Conservation (phyloP, 306 rosid species). For the Vigna radiata region DNA sequence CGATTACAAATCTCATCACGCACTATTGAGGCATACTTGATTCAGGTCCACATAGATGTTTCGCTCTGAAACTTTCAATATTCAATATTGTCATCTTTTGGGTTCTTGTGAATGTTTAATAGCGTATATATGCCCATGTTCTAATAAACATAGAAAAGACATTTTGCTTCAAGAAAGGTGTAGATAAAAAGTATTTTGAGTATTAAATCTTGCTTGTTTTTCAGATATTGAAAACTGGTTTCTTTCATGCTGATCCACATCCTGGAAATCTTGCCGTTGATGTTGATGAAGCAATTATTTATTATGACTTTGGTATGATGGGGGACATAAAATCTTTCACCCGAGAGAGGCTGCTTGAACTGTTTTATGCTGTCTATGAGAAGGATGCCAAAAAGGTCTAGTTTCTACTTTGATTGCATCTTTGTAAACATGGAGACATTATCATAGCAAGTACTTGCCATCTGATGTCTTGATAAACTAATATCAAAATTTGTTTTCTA, state of each 20-base stretch:
- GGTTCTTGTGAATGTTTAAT: conserved; percentile 14
- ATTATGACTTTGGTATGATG: conserved; percentile 99
- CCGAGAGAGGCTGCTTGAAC: conserved; percentile 85
- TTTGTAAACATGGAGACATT: not conserved
- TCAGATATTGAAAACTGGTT: conserved; percentile 91
- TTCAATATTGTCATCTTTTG: conserved; percentile 32
- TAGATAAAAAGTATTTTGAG: not conserved
- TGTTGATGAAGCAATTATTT: conserved; percentile 78
- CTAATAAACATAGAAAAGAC: not conserved
- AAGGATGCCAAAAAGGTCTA: conserved; percentile 90
- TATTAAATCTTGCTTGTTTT: conserved; percentile 32
- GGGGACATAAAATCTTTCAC: conserved; percentile 94
- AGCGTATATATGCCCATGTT: not conserved
- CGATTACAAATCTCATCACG: conserved; percentile 72
- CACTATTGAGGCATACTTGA: conserved; percentile 88
- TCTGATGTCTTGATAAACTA: conserved; percentile 33
- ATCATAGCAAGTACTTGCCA: not conserved
- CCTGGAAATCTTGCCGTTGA: conserved; percentile 95
- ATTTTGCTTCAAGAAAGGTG: conserved; percentile 3
- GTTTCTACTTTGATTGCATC: conserved; percentile 26
- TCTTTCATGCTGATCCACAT: conserved; percentile 98
- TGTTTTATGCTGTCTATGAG: conserved; percentile 85
- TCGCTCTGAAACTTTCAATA: conserved; percentile 18
- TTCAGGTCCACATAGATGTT: conserved; percentile 67
- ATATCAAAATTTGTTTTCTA: conserved; percentile 7